phyloP scores from a whole-genome alignment of 352 stramenopile genomes.

The Thalassiosira mediterranea region DNA sequence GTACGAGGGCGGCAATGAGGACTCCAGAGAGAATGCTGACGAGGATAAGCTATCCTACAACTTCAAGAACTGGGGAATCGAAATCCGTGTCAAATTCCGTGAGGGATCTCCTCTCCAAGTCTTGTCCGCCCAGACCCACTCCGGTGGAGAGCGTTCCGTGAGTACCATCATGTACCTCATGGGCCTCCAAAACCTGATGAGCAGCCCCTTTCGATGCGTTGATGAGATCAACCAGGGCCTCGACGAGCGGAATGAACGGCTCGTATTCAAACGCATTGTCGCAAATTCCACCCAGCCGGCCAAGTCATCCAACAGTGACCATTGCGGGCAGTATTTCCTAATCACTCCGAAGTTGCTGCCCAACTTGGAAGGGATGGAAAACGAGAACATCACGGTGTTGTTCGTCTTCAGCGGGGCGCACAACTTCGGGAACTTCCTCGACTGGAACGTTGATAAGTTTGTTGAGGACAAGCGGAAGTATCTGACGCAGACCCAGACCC shows the following conservation, averaged over 20 bases:
- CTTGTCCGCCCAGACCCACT: constrained; percentile 86
- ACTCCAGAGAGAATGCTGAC: constrained; percentile 30
- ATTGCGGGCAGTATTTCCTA: constrained; percentile 89
- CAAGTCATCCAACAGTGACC: constrained; percentile 44
- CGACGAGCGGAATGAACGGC: constrained; percentile 88
- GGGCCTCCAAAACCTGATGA: constrained; percentile 87
- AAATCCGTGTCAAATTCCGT: constrained; percentile 88
- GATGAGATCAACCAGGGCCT: constrained; percentile 94
- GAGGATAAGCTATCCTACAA: constrained; percentile 39
- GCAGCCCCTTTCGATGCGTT: constrained; percentile 88
- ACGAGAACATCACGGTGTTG: constrained; percentile 85
- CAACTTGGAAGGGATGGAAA: constrained; percentile 85
- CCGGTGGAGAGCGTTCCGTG: constrained; percentile 87
- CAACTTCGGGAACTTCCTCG: constrained; percentile 64
- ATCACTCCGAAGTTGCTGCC: constrained; percentile 90
- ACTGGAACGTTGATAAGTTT: constrained; percentile 73
- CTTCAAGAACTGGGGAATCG: constrained; percentile 86
- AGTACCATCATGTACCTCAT: constrained; percentile 92
- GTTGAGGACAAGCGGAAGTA: constrained; percentile 42
- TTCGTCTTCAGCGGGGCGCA: constrained; percentile 87
- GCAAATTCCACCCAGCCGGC: constrained; percentile 74
- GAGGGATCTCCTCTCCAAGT: constrained; percentile 76
- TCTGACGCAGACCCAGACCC: constrained; percentile 5
- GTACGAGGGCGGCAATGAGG: constrained; percentile 39
- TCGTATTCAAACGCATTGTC: constrained; percentile 88